These are phyloP conservation scores for Trichophaea hybrida DNA, from an alignment of 2,329 filamentous ascomycete genomes.

Conservation along the genomic window DNA sequence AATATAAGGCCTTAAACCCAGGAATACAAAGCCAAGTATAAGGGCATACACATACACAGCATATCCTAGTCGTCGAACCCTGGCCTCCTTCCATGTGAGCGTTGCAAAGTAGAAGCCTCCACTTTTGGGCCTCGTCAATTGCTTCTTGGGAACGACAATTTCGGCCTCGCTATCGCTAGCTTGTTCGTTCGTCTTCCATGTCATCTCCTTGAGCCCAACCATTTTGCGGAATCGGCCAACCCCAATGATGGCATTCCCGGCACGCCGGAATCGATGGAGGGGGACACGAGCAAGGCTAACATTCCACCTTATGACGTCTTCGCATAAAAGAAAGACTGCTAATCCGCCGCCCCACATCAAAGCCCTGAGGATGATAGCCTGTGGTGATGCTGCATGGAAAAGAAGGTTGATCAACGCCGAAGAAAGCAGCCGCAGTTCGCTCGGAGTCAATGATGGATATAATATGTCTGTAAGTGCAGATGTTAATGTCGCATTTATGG, in stretches of 20 bases:
- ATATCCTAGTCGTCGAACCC: constrained; percentile 66
- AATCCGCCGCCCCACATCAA: constrained; percentile 76
- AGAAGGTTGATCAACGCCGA: constrained; percentile 68
- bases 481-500: constrained; percentile 23
- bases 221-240: constrained; percentile 30
- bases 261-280: constrained; percentile 69
- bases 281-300: constrained; percentile 77
- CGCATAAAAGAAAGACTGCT: constrained; percentile 56
- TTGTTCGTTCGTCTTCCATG: constrained; percentile 24
- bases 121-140: constrained; percentile 41
- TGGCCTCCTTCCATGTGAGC: constrained; percentile 65
- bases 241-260: constrained; percentile 35
- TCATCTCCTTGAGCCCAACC: constrained; percentile 31
- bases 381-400: constrained; percentile 62
- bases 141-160: constrained; percentile 28
- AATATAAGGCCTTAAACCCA: constrained; percentile 59
- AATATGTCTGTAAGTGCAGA: constrained; percentile 23
- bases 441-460: constrained; percentile 25
- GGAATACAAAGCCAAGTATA: constrained; percentile 51
- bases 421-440: constrained; percentile 79
- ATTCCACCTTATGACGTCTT: constrained; percentile 64
- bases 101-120: constrained; percentile 60
- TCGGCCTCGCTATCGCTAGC: constrained; percentile 20
- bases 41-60: constrained; percentile 61
- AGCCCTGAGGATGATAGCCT: constrained; percentile 70